phyloP scores from a whole-genome alignment of 1,284 basidiomycete species.

The Agroathelia rolfsii region DNA sequence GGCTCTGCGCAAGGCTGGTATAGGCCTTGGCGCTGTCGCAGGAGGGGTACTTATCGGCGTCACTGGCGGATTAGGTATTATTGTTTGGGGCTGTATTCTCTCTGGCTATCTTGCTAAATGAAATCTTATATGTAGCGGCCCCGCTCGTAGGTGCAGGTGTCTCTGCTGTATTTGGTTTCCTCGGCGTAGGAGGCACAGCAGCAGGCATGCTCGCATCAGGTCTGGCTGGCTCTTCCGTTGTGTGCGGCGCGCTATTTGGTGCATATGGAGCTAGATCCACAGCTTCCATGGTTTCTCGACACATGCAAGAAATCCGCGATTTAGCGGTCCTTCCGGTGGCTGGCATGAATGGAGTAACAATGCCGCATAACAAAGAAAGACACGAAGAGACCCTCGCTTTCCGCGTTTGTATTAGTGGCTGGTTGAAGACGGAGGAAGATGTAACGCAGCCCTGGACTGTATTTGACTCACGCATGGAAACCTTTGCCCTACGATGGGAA shows the following conservation, averaged over 20 bases:
- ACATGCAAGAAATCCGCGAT: constrained; percentile 45
- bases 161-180: constrained; percentile 34
- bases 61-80: constrained; percentile 45
- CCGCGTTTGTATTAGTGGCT: constrained; percentile 47
- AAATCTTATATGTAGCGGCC: too few relatives aligned
- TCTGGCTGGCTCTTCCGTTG: constrained; percentile 43
- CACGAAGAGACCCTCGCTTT: constrained; percentile 42
- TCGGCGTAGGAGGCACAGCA: constrained; percentile 46
- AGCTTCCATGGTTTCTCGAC: constrained; percentile 37
- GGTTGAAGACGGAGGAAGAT: constrained; percentile 35
- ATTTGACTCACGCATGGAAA: constrained; percentile 42
- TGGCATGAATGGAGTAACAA: too few relatives aligned
- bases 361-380: too few relatives aligned
- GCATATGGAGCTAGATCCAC: constrained; percentile 43
- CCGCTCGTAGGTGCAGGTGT: constrained; percentile 49
- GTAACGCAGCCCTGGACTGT: constrained; percentile 45
- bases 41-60: constrained; percentile 49
- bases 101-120: too few relatives aligned
- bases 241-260: constrained; percentile 50
- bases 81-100: too few relatives aligned
- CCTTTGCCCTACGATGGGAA: constrained; percentile 53
- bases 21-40: constrained; percentile 43
- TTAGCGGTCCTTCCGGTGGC: constrained; percentile 39
- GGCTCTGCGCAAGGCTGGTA: constrained; percentile 34
- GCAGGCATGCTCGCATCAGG: constrained; percentile 43